phyloP scores from a whole-genome alignment of 2,329 filamentous ascomycete genomes.

The Pseudogymnoascus verrucosus region DNA sequence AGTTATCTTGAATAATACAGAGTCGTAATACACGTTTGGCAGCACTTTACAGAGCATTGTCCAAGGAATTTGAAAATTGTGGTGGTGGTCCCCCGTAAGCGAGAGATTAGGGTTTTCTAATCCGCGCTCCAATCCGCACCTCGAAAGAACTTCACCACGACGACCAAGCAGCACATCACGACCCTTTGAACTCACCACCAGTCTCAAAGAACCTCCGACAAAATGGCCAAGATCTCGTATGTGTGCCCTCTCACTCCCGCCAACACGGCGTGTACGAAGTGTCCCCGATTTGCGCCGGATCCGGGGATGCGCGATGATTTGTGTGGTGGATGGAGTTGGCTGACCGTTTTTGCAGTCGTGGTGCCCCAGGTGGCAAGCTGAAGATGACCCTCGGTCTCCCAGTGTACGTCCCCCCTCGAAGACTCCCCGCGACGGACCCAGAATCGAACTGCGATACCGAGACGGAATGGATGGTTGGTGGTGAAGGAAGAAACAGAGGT shows the following conservation, averaged over 20 bases:
- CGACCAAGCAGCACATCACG: slow-evolving; percentile 20
- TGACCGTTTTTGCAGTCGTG: slow-evolving; percentile 47
- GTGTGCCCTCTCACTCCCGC: slow-evolving; percentile 28
- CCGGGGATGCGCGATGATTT: background rate
- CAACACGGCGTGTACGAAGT: slow-evolving; percentile 6
- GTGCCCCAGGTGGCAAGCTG: slow-evolving; percentile 98
- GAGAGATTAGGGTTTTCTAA: slow-evolving; percentile 23
- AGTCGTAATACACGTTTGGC: background rate
- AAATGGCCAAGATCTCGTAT: slow-evolving; percentile 59
- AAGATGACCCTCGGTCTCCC: slow-evolving; percentile 99
- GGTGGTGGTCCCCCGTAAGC: slow-evolving; percentile 21
- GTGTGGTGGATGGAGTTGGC: slow-evolving; percentile 3
- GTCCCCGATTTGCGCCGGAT: slow-evolving; percentile 5
- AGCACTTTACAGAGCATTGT: background rate
- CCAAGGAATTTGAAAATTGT: slow-evolving; percentile 6
- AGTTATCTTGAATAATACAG: background rate
- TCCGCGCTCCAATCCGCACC: slow-evolving; percentile 16
- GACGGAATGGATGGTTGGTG: slow-evolving; percentile 1
- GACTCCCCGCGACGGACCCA: slow-evolving; percentile 4
- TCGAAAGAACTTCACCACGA: slow-evolving; percentile 15
- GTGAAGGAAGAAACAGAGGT: slow-evolving; percentile 9
- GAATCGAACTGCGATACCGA: slow-evolving; percentile 10
- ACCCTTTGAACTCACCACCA: slow-evolving; percentile 22
- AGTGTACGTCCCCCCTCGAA: slow-evolving; percentile 63
- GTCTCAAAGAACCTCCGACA: slow-evolving; percentile 35